Evolutionary conservation across 306 rosid genomes (phyloP).

Genomic region (Acacia crassicarpa): DNA sequence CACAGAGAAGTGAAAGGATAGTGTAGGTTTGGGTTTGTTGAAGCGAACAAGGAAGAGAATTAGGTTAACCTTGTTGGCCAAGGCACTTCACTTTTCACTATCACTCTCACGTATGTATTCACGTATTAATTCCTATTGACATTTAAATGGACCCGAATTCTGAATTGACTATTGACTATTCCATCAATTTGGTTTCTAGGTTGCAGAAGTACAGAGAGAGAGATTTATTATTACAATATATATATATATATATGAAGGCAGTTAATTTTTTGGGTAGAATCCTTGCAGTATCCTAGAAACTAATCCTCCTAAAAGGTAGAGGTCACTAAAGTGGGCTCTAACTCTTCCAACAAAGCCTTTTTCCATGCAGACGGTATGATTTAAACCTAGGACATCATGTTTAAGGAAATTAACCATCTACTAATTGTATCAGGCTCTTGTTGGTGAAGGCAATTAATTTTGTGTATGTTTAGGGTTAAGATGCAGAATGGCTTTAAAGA

Average conservation of each 20-base stretch:
- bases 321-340: no score
- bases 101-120: neutral
- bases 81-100: neutral
- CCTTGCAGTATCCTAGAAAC: no score
- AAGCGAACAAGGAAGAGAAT: neutral
- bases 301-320: no score
- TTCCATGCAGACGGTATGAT: no score
- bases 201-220: neutral
- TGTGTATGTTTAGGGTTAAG: neutral
- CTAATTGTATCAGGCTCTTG: neutral
- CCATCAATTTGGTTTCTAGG: neutral
- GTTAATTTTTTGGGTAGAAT: no score
- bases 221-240: neutral
- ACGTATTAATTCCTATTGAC: neutral
- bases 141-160: neutral
- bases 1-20: neutral
- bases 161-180: neutral
- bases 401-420: no score
- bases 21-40: constrained; percentile 47
- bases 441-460: neutral
- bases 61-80: neutral
- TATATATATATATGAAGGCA: no score
- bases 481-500: neutral
- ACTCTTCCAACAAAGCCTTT: no score
- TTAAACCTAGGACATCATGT: no score